Percentiles rank a stretch among this genome's conserved stretches.
These are phyloP conservation scores for Linum trigynum DNA, from an alignment of 345 rosid genomes.

Conservation along the genomic window DNA sequence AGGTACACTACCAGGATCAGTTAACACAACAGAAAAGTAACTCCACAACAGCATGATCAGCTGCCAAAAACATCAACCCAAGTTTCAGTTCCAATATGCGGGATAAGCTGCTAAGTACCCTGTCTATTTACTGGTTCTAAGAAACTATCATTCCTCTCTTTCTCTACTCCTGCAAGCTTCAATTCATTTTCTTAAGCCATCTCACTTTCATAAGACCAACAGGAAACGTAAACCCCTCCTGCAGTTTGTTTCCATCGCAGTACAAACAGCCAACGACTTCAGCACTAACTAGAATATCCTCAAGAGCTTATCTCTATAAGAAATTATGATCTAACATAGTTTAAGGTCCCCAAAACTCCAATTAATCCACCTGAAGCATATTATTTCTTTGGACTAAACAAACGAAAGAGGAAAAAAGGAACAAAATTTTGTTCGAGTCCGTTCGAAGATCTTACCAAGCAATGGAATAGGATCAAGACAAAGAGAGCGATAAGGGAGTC, in stretches of 20 bases:
- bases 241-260: too few relatives aligned
- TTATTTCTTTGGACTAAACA: neutral
- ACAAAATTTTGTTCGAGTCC: neutral
- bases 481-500: conserved; percentile 44
- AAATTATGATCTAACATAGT: neutral
- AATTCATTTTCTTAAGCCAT: neutral
- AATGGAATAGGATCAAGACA: conserved; percentile 67
- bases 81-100: conserved; percentile 5
- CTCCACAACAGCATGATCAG: conserved; percentile 91
- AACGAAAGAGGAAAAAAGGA: neutral
- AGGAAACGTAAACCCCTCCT: too few relatives aligned
- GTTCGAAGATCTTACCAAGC: conserved; percentile 42
- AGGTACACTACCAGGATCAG: conserved; percentile 91
- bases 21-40: conserved; percentile 88
- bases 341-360: neutral
- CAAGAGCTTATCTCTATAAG: neutral
- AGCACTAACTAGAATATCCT: neutral
- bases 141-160: neutral
- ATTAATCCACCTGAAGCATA: neutral
- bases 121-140: neutral
- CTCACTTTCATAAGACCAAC: neutral
- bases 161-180: neutral
- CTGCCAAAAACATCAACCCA: conserved; percentile 35
- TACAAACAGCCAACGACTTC: too few relatives aligned
- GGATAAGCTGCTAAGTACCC: neutral